Conservation (phyloP, 2,329 filamentous ascomycete genomes). For the Proliferodiscus dingleyae region DNA sequence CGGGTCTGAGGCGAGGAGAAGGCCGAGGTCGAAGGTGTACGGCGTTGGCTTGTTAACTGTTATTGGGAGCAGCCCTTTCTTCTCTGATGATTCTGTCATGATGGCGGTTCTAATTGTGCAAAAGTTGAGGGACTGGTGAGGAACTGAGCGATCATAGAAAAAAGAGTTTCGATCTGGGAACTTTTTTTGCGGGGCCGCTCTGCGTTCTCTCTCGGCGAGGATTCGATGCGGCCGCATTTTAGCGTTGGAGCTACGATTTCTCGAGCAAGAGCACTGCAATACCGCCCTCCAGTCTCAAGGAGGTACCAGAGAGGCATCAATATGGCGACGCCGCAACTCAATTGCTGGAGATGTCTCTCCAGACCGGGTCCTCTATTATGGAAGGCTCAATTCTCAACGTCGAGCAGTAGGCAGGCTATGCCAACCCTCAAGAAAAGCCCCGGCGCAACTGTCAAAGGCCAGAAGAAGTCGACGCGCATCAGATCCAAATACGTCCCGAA, state of each 20-base stretch:
- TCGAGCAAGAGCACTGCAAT: constrained; percentile 1
- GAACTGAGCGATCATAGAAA: constrained; percentile 4
- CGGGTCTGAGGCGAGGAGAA: constrained; percentile 79
- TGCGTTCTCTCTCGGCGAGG: too few species aligned
- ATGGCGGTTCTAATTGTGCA: not conserved
- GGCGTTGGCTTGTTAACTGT: constrained; percentile 78
- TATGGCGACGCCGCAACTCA: constrained; percentile 48
- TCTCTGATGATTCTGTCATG: constrained; percentile 3
- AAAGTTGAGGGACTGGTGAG: constrained; percentile 1
- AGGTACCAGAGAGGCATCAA: not conserved
- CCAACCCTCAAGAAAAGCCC: constrained; percentile 8
- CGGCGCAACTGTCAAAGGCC: not conserved
- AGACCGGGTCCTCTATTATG: too few species aligned
- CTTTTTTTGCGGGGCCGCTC: constrained; percentile 12
- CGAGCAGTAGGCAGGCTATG: constrained; percentile 22
- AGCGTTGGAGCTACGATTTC: constrained; percentile 9
- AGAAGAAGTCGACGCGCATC: constrained; percentile 23
- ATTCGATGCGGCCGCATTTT: constrained; percentile 18
- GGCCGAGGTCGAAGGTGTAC: constrained; percentile 86
- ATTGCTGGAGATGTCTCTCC: constrained; percentile 55
- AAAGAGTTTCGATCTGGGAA: constrained; percentile 12
- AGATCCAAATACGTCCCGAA: constrained; percentile 44
- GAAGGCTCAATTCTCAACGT: constrained; percentile 29
- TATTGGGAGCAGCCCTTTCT: constrained; percentile 43
- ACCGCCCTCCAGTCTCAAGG: not conserved